Base-by-base conservation (phyloP, 495 filamentous ascomycete species). In the Trypethelium eluteriae region DNA sequence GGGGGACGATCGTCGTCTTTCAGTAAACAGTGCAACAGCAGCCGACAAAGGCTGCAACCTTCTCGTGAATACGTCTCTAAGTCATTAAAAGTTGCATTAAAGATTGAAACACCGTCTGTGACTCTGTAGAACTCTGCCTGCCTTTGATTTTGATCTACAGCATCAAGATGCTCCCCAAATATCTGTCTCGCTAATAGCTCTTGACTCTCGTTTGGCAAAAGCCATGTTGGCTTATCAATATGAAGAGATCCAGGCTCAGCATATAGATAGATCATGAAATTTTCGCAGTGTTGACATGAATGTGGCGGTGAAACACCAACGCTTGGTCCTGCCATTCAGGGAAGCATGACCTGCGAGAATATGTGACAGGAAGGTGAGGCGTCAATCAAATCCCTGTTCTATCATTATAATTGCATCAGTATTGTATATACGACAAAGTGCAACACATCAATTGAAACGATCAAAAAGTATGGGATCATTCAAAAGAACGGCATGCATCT, bases 191-290 rank as follows among this genome's bases (percentile, higher is more conserved):
- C 41, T 46, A 46, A 46, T 46, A 46, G 41, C 41, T 46, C 41
- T 46, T 46, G 41, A 46, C 41, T 46, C 41, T 46, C 41, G 41
- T 46, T 46, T 46, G 41, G 41, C 41, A 46, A 46, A 46, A 46
- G 41, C 41, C 41, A 46, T 46, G 41, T 46, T 46, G 41, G 41
- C 41, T 46, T 46, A 46, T 46, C 41, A 46, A 46, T 46, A 46
- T 14, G 41, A 46, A 46, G 41, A 46, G 41, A 46, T 46, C 41
- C 41, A 46, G 41, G 41, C 41, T 46, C 41, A 46, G 41, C 41
- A 46, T 46, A 46, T 46, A 46, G 41, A 46, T 46, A 46, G 41
- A 46, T 46, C 41, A 46, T 46, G 41, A 46, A 46, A 46, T 46
- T 46, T 46, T 46, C 41, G 41, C 41, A 46, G 41, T 46, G 41